Evolutionary conservation across 805 yeast species (phyloP).

Genomic region (Torulaspora quercuum): DNA sequence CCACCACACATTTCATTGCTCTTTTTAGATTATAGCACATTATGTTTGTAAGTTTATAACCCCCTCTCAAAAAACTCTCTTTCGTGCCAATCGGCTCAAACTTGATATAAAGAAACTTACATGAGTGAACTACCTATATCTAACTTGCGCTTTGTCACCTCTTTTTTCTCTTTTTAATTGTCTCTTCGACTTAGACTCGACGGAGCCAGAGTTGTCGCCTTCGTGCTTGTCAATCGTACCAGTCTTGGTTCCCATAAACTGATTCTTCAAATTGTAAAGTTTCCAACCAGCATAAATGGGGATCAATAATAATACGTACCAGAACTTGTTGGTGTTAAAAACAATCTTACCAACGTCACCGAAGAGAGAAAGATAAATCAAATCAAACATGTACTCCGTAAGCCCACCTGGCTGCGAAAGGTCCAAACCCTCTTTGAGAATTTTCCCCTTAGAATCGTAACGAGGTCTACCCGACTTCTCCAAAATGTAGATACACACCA

Average conservation of each 20-base stretch:
- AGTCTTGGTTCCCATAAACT: conserved; percentile 17
- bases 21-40: too few relatives aligned
- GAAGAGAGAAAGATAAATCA: conserved; percentile 50
- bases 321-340: conserved; percentile 46
- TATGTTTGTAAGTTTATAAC: conserved; percentile 11
- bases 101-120: too few relatives aligned
- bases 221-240: too few relatives aligned
- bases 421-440: conserved; percentile 48
- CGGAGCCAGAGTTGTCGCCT: conserved; percentile 8
- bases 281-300: conserved; percentile 46
- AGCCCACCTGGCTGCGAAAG: conserved; percentile 45
- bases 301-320: conserved; percentile 41
- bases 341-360: conserved; percentile 44
- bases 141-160: conserved; percentile 39
- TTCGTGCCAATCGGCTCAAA: too few relatives aligned
- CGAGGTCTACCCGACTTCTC: conserved; percentile 52
- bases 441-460: conserved; percentile 38
- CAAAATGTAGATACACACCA: conserved; percentile 41
- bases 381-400: conserved; percentile 53
- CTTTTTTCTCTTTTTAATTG: conserved; percentile 41
- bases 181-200: conserved; percentile 39
- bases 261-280: conserved; percentile 35
- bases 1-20: conserved; percentile 6
- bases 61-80: conserved; percentile 3
- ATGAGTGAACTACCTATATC: conserved; percentile 35